Percentiles rank a stretch among this genome's conserved stretches.
These are phyloP conservation scores for Chrysosphaeria jannelii DNA, from an alignment of 2,329 filamentous ascomycete genomes.

Conservation along the genomic window DNA sequence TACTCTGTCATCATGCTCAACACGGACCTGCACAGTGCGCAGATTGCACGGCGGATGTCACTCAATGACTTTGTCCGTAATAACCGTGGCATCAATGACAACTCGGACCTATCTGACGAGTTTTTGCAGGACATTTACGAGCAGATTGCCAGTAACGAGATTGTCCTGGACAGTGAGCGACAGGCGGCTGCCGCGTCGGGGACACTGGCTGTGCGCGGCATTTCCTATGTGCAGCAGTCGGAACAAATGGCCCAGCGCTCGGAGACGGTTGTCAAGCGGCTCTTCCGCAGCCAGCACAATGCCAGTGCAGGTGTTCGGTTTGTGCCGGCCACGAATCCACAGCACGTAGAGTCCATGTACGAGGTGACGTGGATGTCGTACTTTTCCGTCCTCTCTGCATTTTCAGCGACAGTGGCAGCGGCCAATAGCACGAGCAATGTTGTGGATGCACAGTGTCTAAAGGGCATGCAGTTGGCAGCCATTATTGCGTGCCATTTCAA, in stretches of 20 bases:
- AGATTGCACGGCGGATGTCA: constrained; percentile 65
- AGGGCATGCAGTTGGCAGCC: constrained; percentile 83
- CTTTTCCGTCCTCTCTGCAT: constrained; percentile 69
- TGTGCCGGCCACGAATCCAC: constrained; percentile 77
- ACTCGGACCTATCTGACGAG: constrained; percentile 70
- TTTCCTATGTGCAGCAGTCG: constrained; percentile 81
- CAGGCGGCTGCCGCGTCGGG: constrained; percentile 65
- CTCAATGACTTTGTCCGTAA: constrained; percentile 98
- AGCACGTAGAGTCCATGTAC: constrained; percentile 94
- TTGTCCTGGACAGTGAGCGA: constrained; percentile 76
- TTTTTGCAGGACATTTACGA: constrained; percentile 77
- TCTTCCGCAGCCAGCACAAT: constrained; percentile 71
- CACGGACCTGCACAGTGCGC: constrained; percentile 76
- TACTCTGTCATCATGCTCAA: constrained; percentile 96
- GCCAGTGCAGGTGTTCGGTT: constrained; percentile 44
- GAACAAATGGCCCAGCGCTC: constrained; percentile 57
- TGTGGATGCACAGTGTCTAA: constrained; percentile 77
- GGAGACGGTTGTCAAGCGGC: constrained; percentile 70
- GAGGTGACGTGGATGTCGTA: constrained; percentile 99
- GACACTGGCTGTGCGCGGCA: constrained; percentile 19
- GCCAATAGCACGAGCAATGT: constrained; percentile 74
- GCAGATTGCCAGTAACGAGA: constrained; percentile 74
- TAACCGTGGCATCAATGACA: constrained; percentile 94
- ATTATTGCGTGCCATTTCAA: constrained; percentile 85
- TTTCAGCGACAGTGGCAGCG: constrained; percentile 82